Base-by-base conservation (phyloP, 176 grass and related monocot genomes). In the Bromus sterilis region DNA sequence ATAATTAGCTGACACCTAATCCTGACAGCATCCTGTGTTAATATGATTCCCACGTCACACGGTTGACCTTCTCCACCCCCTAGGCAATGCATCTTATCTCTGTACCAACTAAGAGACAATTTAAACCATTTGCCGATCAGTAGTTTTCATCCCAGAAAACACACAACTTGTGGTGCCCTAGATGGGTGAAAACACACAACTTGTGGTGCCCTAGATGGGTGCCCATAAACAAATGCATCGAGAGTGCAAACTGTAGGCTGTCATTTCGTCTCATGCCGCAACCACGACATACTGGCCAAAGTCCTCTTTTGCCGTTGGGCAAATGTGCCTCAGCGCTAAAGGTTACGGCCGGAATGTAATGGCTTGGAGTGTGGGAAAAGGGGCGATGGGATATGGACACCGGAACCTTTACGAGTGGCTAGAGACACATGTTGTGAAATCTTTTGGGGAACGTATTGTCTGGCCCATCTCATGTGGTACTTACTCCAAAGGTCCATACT, bases 1-100 rank as follows among this genome's bases (percentile, higher is more conserved):
- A 53, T 43, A 43, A 28, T 77, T 83, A 83, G 33, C 64, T 71
- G 25, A 43, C 56, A 83, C 75, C 80, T 74, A 83, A 77, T 46
- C 75, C 67, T 79, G 81, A 79, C 67, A 30, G 25, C 40, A 66
- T 79, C 43, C 48, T 84, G 80, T 78, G 80, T 78, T 67, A 74
- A 78, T 33, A 78, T 33, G 80, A 88, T 88, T 84, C 58, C 46
- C 66, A 31, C 26, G 78, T 73, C 80, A 44, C 34, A 83, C 80
- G 86, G 86, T 88, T 88, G 86, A 88, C 75, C 81, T 88, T 84
- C 75, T 84, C 86, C 31, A 12, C 37, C 36, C 86, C 80, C 80
- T 74, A 88, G 26, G 80, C 43, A 65, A 64, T 67, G 81, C 57
- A 78, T 67, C 80, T 74, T 14, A 79, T 37, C 67, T 30, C 67